Evolutionary conservation across 1,284 basidiomycete genomes (phyloP).

Genomic region (Meira miltonrushii): DNA sequence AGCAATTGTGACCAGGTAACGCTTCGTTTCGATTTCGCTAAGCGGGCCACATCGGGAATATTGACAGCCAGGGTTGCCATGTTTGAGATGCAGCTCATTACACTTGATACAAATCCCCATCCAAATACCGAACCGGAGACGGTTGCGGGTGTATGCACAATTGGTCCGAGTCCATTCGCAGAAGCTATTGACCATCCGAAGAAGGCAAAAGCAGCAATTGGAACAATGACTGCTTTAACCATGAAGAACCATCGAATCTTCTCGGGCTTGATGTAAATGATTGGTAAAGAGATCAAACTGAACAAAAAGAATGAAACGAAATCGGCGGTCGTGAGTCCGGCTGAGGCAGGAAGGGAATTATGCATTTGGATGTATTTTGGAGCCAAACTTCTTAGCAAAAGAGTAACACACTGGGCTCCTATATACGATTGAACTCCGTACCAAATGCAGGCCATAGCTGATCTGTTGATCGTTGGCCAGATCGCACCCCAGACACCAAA

Average conservation of each 20-base stretch:
- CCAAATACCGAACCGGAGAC: conserved; percentile 67
- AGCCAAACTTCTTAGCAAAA: conserved; percentile 64
- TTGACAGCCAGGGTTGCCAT: conserved; percentile 39
- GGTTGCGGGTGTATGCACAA: conserved; percentile 64
- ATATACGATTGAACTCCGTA: conserved; percentile 50
- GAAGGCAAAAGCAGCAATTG: conserved; percentile 60
- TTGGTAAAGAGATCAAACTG: conserved; percentile 72
- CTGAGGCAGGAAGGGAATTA: conserved; percentile 65
- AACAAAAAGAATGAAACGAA: conserved; percentile 81
- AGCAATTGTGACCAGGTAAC: conserved; percentile 36
- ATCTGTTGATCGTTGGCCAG: conserved; percentile 71
- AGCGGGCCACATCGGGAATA: conserved; percentile 36
- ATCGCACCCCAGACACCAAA: conserved; percentile 77
- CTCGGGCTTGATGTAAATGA: conserved; percentile 75
- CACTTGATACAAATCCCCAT: conserved; percentile 68
- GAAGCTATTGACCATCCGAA: conserved; percentile 76
- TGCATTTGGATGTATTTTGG: conserved; percentile 64
- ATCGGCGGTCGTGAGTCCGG: conserved; percentile 66
- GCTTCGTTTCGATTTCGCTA: conserved; percentile 25
- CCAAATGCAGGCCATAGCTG: conserved; percentile 68
- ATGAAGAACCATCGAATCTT: conserved; percentile 77
- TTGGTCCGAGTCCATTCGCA: conserved; percentile 68
- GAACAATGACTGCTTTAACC: conserved; percentile 66
- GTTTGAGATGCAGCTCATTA: conserved; percentile 34
- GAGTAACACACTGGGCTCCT: conserved; percentile 68